Evolutionary conservation across 805 yeast species (phyloP).

Genomic region (Blastobotrys parvus): DNA sequence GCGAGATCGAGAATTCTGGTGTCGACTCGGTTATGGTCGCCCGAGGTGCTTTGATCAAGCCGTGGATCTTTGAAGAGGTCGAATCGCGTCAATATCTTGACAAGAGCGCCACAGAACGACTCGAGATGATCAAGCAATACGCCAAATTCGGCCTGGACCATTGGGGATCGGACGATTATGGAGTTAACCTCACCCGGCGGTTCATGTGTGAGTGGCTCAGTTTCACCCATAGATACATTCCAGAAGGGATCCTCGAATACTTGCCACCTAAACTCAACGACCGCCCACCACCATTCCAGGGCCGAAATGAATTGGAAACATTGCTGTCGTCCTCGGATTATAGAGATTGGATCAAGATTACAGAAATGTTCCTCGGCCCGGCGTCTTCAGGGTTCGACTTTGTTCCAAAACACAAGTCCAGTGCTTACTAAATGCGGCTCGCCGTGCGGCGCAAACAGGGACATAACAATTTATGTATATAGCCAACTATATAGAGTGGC

Average conservation of each 20-base stretch:
- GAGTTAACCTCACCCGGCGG: conserved; percentile 79
- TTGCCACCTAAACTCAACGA: conserved; percentile 85
- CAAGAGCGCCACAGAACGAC: conserved; percentile 81
- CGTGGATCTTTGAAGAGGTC: conserved; percentile 97
- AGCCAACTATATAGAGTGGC: not conserved
- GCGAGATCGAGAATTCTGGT: conserved; percentile 52
- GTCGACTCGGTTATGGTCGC: conserved; percentile 97
- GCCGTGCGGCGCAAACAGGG: not conserved
- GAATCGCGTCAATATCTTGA: conserved; percentile 85
- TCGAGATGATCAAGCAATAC: conserved; percentile 62
- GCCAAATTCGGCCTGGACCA: conserved; percentile 82
- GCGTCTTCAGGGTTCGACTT: conserved; percentile 68
- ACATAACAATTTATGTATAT: conserved; percentile 1
- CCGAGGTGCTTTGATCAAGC: conserved; percentile 94
- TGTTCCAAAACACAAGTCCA: conserved; percentile 92
- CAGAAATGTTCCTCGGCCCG: conserved; percentile 92
- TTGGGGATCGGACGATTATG: conserved; percentile 97
- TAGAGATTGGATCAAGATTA: conserved; percentile 90
- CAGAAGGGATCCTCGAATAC: conserved; percentile 84
- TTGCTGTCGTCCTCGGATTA: conserved; percentile 77
- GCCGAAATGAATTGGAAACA: conserved; percentile 89
- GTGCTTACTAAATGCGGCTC: conserved; percentile 41
- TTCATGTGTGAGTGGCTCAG: conserved; percentile 91
- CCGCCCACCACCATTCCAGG: conserved; percentile 89
- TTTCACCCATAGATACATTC: conserved; percentile 89